phyloP scores from a whole-genome alignment of 2,329 filamentous ascomycete species.

The Cladosporium sp. region DNA sequence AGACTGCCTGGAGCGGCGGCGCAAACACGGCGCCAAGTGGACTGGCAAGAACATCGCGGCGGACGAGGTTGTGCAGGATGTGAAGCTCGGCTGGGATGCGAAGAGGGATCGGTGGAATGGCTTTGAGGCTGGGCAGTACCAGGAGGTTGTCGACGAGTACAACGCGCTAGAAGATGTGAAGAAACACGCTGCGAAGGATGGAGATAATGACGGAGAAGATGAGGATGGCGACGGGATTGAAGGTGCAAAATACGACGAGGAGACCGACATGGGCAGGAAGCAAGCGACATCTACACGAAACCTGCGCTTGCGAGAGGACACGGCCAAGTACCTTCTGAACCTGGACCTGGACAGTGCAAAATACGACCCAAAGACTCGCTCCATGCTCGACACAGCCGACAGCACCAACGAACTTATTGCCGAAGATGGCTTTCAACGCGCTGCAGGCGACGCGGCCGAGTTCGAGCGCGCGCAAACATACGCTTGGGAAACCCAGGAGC shows the following conservation, averaged over 20 bases:
- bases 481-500: slow-evolving; percentile 93
- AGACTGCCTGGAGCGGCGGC: slow-evolving; percentile 82
- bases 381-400: slow-evolving; percentile 79
- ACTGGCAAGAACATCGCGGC: slow-evolving; percentile 91
- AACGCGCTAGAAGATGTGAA: slow-evolving; percentile 77
- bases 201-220: slow-evolving; percentile 53
- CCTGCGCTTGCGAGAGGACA: slow-evolving; percentile 88
- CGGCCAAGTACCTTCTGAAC: slow-evolving; percentile 92
- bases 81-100: slow-evolving; percentile 89
- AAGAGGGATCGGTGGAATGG: slow-evolving; percentile 98
- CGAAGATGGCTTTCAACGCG: slow-evolving; percentile 86
- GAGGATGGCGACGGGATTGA: slow-evolving; percentile 61
- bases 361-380: slow-evolving; percentile 93
- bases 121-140: slow-evolving; percentile 86
- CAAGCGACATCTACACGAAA: slow-evolving; percentile 88
- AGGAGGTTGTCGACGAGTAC: slow-evolving; percentile 81
- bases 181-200: slow-evolving; percentile 35
- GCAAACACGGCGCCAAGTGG: slow-evolving; percentile 86
- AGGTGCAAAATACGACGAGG: slow-evolving; percentile 74
- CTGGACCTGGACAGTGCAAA: slow-evolving; percentile 93
- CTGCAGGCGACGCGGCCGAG: slow-evolving; percentile 84
- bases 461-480: slow-evolving; percentile 86
- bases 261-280: slow-evolving; percentile 92
- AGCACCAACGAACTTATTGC: slow-evolving; percentile 77
- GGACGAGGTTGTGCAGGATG: slow-evolving; percentile 80